A percentile compares a stretch with the other conserved stretches of the same genome.
These are phyloP conservation scores for Aphanomyces invadans DNA, from an alignment of 352 stramenopile species.

Conservation along the genomic window DNA sequence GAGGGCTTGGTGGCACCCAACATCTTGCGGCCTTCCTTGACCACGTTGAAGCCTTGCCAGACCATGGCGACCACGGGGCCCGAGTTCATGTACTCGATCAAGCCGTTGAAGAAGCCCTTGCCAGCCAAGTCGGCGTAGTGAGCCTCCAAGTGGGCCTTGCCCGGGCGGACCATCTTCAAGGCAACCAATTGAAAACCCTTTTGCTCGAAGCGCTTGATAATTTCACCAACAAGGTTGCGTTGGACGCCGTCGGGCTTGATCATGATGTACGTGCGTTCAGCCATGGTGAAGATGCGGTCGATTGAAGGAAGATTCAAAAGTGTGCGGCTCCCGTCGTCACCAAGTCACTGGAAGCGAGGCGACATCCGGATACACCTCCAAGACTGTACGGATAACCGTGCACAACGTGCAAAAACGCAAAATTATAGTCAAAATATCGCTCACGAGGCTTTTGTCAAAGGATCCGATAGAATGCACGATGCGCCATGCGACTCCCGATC, in stretches of 20 bases:
- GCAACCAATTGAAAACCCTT: constrained; percentile 97
- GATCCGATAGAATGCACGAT: no score
- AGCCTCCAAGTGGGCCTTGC: constrained; percentile 71
- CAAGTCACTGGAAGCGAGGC: constrained; percentile 5
- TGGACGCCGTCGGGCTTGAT: constrained; percentile 99
- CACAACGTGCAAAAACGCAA: not conserved
- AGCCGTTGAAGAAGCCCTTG: constrained; percentile 90
- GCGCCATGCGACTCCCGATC: no score
- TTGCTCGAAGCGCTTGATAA: constrained; percentile 96
- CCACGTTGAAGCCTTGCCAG: constrained; percentile 92
- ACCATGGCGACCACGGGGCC: constrained; percentile 91
- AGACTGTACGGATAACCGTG: not conserved
- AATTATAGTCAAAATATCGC: not conserved
- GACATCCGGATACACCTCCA: not conserved
- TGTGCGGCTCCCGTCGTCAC: not conserved
- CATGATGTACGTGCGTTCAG: constrained; percentile 83
- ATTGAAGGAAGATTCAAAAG: constrained; percentile 18
- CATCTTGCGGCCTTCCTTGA: constrained; percentile 93
- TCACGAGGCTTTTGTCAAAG: no score
- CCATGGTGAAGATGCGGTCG: not conserved
- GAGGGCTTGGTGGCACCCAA: constrained; percentile 95
- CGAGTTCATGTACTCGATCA: constrained; percentile 96
- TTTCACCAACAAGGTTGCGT: constrained; percentile 91
- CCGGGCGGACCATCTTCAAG: constrained; percentile 86
- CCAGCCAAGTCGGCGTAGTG: constrained; percentile 92